These are phyloP conservation scores for Malus hybrid DNA, from an alignment of 331 rosid species.

Conservation along the genomic window DNA sequence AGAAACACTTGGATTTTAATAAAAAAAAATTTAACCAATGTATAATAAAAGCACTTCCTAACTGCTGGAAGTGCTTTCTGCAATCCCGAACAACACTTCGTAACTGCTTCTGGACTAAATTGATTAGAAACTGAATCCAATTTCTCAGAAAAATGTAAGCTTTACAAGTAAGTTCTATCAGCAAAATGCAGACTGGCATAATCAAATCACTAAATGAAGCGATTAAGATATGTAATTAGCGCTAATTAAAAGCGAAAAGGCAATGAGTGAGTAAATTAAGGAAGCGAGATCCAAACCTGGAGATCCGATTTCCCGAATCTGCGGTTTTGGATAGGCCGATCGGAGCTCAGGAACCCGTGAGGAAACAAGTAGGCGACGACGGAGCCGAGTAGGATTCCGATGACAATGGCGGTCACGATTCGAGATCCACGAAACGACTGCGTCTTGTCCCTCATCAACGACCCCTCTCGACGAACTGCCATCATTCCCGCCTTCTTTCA, in stretches of 20 bases:
- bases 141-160: neutral
- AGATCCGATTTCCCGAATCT: conserved; percentile 32
- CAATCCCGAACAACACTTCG: neutral
- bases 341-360: conserved; percentile 41
- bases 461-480: conserved; percentile 73
- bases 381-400: conserved; percentile 64
- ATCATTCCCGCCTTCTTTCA: conserved; percentile 11
- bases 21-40: too few species aligned
- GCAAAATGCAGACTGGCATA: neutral
- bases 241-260: neutral
- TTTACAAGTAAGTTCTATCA: neutral
- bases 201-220: neutral
- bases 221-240: neutral
- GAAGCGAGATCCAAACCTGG: conserved; percentile 34
- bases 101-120: neutral
- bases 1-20: too few species aligned
- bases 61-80: too few species aligned
- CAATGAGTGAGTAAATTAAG: neutral
- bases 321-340: conserved; percentile 25
- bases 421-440: conserved; percentile 50
- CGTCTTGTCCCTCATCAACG: conserved; percentile 51
- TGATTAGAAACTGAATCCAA: neutral
- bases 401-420: conserved; percentile 34
- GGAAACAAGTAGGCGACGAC: conserved; percentile 57
- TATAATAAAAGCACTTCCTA: too few species aligned